Base-by-base conservation (phyloP, 345 rosid species). In the Combretum micranthum region DNA sequence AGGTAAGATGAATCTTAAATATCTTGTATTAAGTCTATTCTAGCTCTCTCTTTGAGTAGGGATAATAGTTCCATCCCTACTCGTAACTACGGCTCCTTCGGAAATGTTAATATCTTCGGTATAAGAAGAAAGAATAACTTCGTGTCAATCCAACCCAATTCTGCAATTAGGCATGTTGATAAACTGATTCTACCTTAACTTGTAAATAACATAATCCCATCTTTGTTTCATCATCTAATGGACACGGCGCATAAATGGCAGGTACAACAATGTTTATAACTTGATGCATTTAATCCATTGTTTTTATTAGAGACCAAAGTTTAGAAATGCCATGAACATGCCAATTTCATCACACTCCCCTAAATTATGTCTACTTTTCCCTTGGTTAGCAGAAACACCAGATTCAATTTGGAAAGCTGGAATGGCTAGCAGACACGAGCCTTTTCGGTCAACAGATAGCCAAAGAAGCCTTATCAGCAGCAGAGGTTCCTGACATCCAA, bases 401-500 rank as follows among this genome's bases (percentile, higher is more conserved):
- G 15, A 74, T 86, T 50, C 88, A 84, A 73, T 61, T 88, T 2
- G 95, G 93, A 44, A 95, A 78, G 72, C 61, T 92, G 3, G 93
- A 88, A 12, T 92, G 95, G 98, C 77, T 91, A 42, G 73, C 87
- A 20, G 96, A 92, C 56, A 78, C 81, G n/a, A n/a, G 88, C 47
- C 69, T 88, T 45, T 81, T 88, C 39, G 63, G 74, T 9, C 93
- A 92, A 49, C 87, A 86, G 51, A 52, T 81, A 45, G 72, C 83
- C 22, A 69, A 78, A 25, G 87, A 84, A 66, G 72, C 86, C 42
- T 70, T 79, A 47, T 75, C 88, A 60, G 87, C 84, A 47, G 96
- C 96, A 32, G 86, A 92, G 75, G 98, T 92, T 45, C 98, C 98
- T 17, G 88, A 92, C 53, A 83, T n/a, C n/a, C 87, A 1, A 67